phyloP scores from a whole-genome alignment of 1,284 basidiomycete species.

The Ustilago xerochloae region DNA sequence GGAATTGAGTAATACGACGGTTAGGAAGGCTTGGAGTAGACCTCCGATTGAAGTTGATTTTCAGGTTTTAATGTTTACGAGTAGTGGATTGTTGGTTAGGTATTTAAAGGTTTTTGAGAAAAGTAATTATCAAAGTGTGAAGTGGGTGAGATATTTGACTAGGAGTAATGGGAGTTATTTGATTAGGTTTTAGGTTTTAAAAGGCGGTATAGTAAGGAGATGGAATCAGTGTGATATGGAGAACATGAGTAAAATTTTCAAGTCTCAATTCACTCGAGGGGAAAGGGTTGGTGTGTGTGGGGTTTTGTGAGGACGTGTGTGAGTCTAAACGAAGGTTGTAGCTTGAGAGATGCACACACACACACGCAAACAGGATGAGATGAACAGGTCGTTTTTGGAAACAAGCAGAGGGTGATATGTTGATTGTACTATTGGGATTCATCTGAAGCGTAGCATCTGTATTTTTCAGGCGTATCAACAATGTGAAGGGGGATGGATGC shows the following conservation, averaged over 20 bases:
- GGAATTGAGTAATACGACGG: constrained; percentile 82
- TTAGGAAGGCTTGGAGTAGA: constrained; percentile 89
- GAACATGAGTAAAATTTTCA: no score
- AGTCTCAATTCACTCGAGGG: no score
- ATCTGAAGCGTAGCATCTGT: background rate
- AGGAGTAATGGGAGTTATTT: constrained; percentile 58
- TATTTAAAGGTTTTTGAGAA: constrained; percentile 99
- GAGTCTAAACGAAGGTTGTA: no score
- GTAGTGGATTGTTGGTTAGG: constrained; percentile 92
- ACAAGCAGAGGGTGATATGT: background rate
- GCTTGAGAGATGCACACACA: no score
- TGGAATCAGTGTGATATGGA: background rate
- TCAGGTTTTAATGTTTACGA: constrained; percentile 97
- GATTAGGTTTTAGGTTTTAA: constrained; percentile 56
- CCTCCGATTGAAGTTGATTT: constrained; percentile 98
- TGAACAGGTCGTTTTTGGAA: no score
- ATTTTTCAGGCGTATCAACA: background rate
- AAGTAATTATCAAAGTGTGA: constrained; percentile 79
- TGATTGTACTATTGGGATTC: no score
- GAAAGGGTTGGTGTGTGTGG: no score
- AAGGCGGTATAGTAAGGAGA: background rate
- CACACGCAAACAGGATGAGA: no score
- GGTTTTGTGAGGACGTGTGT: no score
- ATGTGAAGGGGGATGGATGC: no score
- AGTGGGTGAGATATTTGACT: constrained; percentile 67